Conservation (phyloP, 140 eudicot genomes). For the Senecio squalidus region DNA sequence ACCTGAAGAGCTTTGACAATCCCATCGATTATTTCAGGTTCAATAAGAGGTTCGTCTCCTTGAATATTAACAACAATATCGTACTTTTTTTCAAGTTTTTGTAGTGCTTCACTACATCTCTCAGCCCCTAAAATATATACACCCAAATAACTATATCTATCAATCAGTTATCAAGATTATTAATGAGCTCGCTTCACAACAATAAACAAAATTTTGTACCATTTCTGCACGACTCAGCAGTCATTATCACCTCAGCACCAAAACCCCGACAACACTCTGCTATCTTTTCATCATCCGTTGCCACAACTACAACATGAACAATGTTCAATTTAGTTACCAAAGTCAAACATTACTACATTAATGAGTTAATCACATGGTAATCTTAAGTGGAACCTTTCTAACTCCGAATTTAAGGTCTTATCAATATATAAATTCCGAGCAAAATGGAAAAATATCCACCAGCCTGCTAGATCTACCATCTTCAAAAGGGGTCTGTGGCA, state of each 20-base stretch:
- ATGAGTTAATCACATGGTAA: too few species aligned
- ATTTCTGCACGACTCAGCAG: conserved; percentile 75
- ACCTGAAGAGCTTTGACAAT: conserved; percentile 88
- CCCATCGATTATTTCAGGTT: conserved; percentile 87
- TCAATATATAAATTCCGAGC: not conserved
- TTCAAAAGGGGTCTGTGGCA: not conserved
- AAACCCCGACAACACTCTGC: conserved; percentile 84
- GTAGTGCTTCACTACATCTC: conserved; percentile 83
- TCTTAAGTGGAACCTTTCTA: not conserved
- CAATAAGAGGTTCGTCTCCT: conserved; percentile 91
- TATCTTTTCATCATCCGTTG: conserved; percentile 84
- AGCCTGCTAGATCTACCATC: not conserved
- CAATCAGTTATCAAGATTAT: not conserved
- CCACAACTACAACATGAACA: conserved; percentile 52
- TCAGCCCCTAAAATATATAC: conserved; percentile 59
- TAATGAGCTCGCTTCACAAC: not conserved
- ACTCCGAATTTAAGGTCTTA: not conserved
- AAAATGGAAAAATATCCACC: not conserved
- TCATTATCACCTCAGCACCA: conserved; percentile 90
- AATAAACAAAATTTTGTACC: conserved; percentile 41
- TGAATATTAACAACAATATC: conserved; percentile 86
- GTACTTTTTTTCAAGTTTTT: conserved; percentile 61
- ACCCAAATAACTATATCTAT: not conserved
- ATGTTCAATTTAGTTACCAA: conserved; percentile 10
- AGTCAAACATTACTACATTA: not conserved